Evolutionary conservation across 2,329 filamentous ascomycete species (phyloP), one percentile per base, ranked within the genome.

Genomic region (Samsoniella hepiali): DNA sequence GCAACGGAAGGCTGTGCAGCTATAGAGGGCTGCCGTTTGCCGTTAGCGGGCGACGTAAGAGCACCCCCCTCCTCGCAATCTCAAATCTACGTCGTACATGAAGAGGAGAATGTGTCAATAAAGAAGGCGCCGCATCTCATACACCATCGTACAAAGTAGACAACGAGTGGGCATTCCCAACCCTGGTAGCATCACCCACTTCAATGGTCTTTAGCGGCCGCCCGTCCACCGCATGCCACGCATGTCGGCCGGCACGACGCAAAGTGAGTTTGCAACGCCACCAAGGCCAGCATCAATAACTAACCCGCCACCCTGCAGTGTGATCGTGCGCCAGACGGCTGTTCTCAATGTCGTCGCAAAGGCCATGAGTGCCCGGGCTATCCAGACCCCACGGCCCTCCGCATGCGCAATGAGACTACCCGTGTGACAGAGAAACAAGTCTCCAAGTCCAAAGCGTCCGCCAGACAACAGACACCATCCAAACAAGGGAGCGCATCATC

Each of bases 201-300:
- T 56, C 55, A 27, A 69, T 72, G 69, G 70, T 76, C 10, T 72
- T 72, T 40, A 70, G 69, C 34, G 71, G 71, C 38, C 68, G 66
- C 15, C 71, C 70, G 7, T 72, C 71, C 32, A 70, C 69, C 2
- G 71, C 71, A 3, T 72, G 71, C 47, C 67, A 68, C 50, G 64
- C 69, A 40, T 72, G 71, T 65, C 70, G 71, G 5, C 65, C 67
- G 22, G 65, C 63, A 63, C 67, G 71, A 63, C 64, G 68, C 27
- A 69, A 68, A 67, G 70, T 71, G 58, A 65, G 70, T 61, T 34
- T 47, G 22, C 51, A 22, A 4, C 38, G 10, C 15, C 40, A 47
- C 54, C 62, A 62, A 56, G 44, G 29, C 60, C 53, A 17, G 29
- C 38, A 3, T n/a, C 47, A 50, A 22, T 5, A 8, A 40, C 58